Evolutionary conservation across 768 basidiomycete species (phyloP), one percentile per base, ranked within the genome.

Genomic region (Termitomyces sp.): DNA sequence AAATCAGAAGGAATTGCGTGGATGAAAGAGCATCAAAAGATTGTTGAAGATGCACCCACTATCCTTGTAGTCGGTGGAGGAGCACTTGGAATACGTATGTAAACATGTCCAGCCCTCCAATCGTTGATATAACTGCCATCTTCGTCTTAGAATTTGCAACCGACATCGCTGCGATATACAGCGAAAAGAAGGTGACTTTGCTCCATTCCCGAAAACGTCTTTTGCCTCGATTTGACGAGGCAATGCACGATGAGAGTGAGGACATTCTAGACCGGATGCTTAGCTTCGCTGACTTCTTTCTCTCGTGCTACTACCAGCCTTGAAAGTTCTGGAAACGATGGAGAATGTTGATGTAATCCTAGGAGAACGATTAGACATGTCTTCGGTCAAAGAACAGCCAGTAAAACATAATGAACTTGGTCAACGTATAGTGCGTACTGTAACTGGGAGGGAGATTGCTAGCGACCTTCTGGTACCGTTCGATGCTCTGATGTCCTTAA

Each of bases 31-130:
- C 77, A 79, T 58, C 87, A 88, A 66, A 68, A 69, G 37, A 70
- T 73, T 4, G 76, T 91, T 53, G 72, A 79, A 56, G 71, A 68
- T 2, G 79, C 86, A 0, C 72, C 70, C 1, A 82, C 78, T 46
- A 77, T 91, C 4, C 78, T 90, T 7, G 79, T 91, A 14, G 81
- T 90, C 2, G 89, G 90, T 2, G 89, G 87, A 11, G 89, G 90
- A 0, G 86, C 89, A 0, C 79, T 91, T 9, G 89, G 89, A 3
- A 83, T 91, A 32, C 86, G 87, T 88, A 68, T 65, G 85, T 78
- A 17, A 43, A 20, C n/a, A 32, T 46, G 11, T 7, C 36, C 7
- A 37, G 5, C 34, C 36, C 25, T 32, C 31, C 37, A 6, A 29
- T 25, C n/a, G 10, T 54, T 10, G 9, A 11, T n/a, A n/a, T 51